Evolutionary conservation across 1,284 basidiomycete genomes (phyloP).

Genomic region (Schizophyllum commune): DNA sequence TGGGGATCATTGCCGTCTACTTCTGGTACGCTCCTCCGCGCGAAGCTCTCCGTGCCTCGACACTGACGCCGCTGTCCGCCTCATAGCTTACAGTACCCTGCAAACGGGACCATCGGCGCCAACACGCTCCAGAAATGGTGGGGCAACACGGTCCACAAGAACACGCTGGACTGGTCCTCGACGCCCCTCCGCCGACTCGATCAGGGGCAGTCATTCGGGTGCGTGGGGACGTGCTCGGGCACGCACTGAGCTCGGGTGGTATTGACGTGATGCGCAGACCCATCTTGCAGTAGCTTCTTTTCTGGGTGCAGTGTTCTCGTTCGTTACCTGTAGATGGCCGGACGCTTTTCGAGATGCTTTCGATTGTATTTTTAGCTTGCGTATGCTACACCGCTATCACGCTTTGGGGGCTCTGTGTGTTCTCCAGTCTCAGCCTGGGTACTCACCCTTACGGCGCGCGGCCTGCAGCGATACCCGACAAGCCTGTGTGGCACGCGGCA

Average conservation of each 20-base stretch:
- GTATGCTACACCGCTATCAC: not conserved
- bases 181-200: constrained; percentile 4
- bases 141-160: constrained; percentile 11
- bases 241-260: not conserved
- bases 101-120: constrained; percentile 6
- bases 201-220: constrained; percentile 12
- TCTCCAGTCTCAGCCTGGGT: too few species aligned
- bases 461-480: not conserved
- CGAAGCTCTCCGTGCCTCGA: not conserved
- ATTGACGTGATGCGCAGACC: not conserved
- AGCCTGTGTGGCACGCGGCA: not conserved
- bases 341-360: not conserved
- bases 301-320: not conserved
- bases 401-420: not conserved
- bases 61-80: constrained; percentile 11
- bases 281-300: not conserved
- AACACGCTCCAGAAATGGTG: constrained; percentile 9
- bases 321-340: not conserved
- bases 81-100: constrained; percentile 9
- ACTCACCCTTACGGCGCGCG: not conserved
- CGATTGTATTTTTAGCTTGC: not conserved
- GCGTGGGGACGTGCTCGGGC: not conserved
- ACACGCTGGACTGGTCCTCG: constrained; percentile 9
- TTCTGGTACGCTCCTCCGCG: constrained; percentile 32
- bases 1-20: constrained; percentile 39